Conservation (phyloP, 2,329 filamentous ascomycete genomes). For the Rasamsonia emersonii region DNA sequence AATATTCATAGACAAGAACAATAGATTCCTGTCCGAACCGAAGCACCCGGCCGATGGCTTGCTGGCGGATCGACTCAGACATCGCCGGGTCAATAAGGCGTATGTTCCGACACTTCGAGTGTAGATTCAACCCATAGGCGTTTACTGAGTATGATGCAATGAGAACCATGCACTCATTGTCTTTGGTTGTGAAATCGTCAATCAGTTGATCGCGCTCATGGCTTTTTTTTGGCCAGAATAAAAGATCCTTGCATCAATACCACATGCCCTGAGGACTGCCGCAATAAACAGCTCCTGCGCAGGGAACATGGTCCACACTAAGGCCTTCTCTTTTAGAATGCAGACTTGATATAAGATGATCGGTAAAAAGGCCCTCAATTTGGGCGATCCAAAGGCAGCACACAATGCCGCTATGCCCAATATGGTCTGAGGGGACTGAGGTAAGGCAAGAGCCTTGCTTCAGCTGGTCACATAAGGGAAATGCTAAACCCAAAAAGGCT, state of each 20-base stretch:
- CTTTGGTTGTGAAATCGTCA: not conserved
- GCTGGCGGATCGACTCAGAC: not conserved
- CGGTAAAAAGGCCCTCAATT: conserved; percentile 4
- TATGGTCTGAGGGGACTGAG: too few relatives aligned
- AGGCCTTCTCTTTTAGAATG: conserved; percentile 2
- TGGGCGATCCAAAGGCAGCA: conserved; percentile 2
- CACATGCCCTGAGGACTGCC: conserved; percentile 1
- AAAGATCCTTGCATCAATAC: conserved; percentile 1
- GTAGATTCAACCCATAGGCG: conserved; percentile 1
- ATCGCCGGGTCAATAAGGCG: conserved; percentile 1
- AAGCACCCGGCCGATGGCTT: conserved; percentile 2
- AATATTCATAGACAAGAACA: conserved; percentile 2
- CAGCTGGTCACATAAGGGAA: too few relatives aligned
- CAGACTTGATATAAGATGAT: not conserved
- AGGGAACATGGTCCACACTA: conserved; percentile 4
- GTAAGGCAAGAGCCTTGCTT: too few relatives aligned
- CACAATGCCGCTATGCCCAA: too few relatives aligned
- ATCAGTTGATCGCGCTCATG: not conserved
- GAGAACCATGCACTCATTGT: not conserved
- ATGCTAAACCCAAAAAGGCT: too few relatives aligned
- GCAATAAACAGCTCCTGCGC: not conserved
- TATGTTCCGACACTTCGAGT: conserved; percentile 1
- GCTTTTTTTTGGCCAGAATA: not conserved
- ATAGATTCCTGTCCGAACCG: conserved; percentile 1
- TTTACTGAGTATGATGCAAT: conserved; percentile 2